Evolutionary conservation across 495 filamentous ascomycete genomes (phyloP).

Genomic region (Penicillium cinerascens): DNA sequence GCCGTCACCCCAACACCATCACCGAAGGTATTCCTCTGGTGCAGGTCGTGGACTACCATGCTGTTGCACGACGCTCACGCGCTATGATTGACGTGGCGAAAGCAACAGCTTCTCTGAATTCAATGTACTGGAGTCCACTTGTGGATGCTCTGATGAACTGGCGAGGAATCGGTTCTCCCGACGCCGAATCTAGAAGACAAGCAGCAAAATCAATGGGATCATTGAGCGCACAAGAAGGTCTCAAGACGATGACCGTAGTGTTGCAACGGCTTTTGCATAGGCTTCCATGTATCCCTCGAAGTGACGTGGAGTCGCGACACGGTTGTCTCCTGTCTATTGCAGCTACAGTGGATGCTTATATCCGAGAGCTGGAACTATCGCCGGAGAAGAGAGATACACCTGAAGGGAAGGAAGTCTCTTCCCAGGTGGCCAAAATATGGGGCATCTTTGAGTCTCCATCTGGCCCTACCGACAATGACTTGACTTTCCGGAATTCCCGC

Average conservation of each 20-base stretch:
- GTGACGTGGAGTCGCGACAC: conserved; percentile 65
- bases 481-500: conserved; percentile 50
- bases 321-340: conserved; percentile 63
- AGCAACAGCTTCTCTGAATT: conserved; percentile 58
- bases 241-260: conserved; percentile 30
- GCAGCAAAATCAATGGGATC: conserved; percentile 67
- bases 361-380: conserved; percentile 7
- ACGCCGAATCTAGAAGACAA: conserved; percentile 65
- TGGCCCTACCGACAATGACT: conserved; percentile 40
- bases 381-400: conserved; percentile 6
- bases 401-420: conserved; percentile 20
- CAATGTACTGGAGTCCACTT: conserved; percentile 67
- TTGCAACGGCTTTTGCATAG: conserved; percentile 41
- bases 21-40: conserved; percentile 77
- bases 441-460: conserved; percentile 34
- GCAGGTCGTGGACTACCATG: conserved; percentile 88
- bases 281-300: conserved; percentile 46
- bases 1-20: conserved; percentile 83
- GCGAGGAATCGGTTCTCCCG: conserved; percentile 78
- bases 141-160: conserved; percentile 72
- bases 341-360: conserved; percentile 35
- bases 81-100: conserved; percentile 74
- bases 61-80: conserved; percentile 79
- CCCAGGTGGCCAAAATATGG: conserved; percentile 34
- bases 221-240: conserved; percentile 42